Conservation (phyloP, 179 eudicot genomes). For the Spergularia azorica region DNA sequence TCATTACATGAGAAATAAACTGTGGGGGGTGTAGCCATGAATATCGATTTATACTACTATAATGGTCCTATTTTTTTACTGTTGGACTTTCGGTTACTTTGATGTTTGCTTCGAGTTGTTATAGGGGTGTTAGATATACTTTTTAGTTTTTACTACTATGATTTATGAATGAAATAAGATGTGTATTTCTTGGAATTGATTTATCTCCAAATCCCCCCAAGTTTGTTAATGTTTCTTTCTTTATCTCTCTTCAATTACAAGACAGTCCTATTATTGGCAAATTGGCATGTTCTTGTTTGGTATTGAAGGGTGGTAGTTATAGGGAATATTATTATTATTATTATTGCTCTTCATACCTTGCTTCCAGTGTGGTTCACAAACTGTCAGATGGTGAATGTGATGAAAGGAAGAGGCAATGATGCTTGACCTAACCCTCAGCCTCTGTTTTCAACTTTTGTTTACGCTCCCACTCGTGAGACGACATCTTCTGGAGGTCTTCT, state of each 20-base stretch:
- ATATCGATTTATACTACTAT: constrained; percentile 29
- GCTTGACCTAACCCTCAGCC: not conserved
- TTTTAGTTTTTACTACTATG: not conserved
- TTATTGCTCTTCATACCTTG: constrained; percentile 26
- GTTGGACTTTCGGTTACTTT: constrained; percentile 11
- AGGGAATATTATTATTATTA: not conserved
- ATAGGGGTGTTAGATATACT: constrained; percentile 11
- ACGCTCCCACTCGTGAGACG: no score
- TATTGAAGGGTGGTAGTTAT: constrained; percentile 20
- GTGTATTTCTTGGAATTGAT: constrained; percentile 25
- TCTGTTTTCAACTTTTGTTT: not conserved
- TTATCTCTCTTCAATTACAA: constrained; percentile 28
- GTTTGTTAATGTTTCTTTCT: constrained; percentile 13
- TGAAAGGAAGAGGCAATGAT: not conserved
- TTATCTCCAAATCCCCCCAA: constrained; percentile 7
- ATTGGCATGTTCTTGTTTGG: constrained; percentile 24
- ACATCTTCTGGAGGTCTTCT: not conserved
- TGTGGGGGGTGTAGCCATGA: constrained; percentile 35
- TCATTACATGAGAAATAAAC: constrained; percentile 40
- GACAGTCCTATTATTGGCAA: constrained; percentile 22
- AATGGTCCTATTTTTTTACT: constrained; percentile 27
- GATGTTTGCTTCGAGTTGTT: constrained; percentile 13
- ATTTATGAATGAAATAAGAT: constrained; percentile 1
- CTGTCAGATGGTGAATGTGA: constrained; percentile 23
- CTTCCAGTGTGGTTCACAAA: constrained; percentile 34